Base-by-base conservation (phyloP, 2,329 filamentous ascomycete genomes). In the Xylariaceae sp. region DNA sequence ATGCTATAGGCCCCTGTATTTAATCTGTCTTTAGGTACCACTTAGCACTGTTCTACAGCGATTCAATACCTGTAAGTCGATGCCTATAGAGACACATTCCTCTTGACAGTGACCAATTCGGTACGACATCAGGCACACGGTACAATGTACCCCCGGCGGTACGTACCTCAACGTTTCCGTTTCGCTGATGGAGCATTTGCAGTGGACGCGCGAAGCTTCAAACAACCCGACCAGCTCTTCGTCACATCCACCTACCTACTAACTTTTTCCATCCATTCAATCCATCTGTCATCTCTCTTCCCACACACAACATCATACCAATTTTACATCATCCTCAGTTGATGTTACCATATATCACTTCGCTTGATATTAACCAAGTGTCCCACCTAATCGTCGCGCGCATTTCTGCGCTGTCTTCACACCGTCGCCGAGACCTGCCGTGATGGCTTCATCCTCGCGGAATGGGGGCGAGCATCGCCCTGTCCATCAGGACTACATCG, bases 401-500 rank as follows among this genome's bases (percentile, higher is more conserved):
- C 59, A 56, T 55, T 47, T 18, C 53, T 49, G 62, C 56, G 53
- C 42, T 34, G 1, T 17, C 37, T 45, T 57, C 51, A 23, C 57
- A 45, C 42, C 48, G 47, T 51, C 15, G 4, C 39, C 15, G 8
- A 48, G 44, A 47, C 9, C 55, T 51, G n/a, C 51, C 64, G 64
- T 58, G 15, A 78, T 78, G 75, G 74, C 76, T 56, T 76, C 75
- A 57, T 77, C 76, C 60, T 75, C 77, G 62, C 76, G 75, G 67
- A 73, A 71, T 9, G 56, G 53, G 64, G 79, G 80, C 73, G 82
- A 84, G 74, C 70, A 72, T 55, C 82, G 84, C 73, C 80, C 84
- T 70, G 80, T 87, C 69, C 91, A 96, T 73, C 94, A 99, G 77
- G 94, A 99, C 76, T 97, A 97, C 77, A 96, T 99, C 73, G 93